A percentile compares a stretch with the other conserved stretches of the same genome.
Conservation (phyloP, 768 basidiomycete genomes). For the Suillus cothurnatus region DNA sequence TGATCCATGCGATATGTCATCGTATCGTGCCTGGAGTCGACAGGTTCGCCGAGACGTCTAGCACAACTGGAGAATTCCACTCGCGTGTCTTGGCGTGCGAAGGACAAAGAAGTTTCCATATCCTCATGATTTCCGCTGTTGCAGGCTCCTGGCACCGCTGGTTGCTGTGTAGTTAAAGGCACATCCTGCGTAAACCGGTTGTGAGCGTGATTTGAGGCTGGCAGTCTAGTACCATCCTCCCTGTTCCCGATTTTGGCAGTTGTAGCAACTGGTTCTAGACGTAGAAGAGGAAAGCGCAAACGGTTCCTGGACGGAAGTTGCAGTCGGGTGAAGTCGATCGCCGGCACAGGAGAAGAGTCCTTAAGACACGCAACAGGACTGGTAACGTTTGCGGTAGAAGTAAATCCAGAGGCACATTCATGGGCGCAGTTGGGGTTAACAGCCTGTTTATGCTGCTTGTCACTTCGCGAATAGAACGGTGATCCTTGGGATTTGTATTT, state of each 20-base stretch:
- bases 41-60: not conserved
- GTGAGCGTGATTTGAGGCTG: no score
- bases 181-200: not conserved
- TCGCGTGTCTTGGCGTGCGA: not conserved
- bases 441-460: no score
- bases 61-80: not conserved
- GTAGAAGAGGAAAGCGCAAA: conserved; percentile 13
- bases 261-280: not conserved
- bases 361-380: no score
- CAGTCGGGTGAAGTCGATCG: conserved; percentile 32
- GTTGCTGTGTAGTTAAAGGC: not conserved
- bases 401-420: not conserved
- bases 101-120: not conserved
- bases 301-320: conserved; percentile 15
- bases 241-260: not conserved
- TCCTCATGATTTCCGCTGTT: no score
- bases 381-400: not conserved
- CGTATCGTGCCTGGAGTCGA: not conserved
- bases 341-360: conserved; percentile 12
- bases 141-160: not conserved
- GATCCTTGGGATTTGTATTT: not conserved
- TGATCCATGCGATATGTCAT: not conserved
- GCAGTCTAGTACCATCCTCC: no score
- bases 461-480: not conserved
- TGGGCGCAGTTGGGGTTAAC: not conserved